Conservation (phyloP, 2,329 filamentous ascomycete species). For the Botrytis tulipae region DNA sequence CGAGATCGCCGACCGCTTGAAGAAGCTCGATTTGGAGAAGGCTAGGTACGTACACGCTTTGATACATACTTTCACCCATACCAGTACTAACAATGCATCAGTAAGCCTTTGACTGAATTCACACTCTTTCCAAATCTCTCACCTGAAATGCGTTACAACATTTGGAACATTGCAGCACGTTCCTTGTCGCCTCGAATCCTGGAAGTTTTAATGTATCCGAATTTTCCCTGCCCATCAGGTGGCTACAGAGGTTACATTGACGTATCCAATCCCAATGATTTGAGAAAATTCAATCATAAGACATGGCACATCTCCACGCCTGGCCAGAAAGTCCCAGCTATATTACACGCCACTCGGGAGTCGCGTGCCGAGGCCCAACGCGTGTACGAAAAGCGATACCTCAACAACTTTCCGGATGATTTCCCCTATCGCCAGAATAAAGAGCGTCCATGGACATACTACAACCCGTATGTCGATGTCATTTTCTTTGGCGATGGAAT, state of each 20-base stretch:
- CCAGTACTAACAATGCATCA: background rate
- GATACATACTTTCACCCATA: no score
- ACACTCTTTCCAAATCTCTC: background rate
- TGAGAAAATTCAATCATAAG: background rate
- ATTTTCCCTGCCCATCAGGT: background rate
- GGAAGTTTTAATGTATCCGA: background rate
- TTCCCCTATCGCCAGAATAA: background rate
- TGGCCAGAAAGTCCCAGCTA: background rate
- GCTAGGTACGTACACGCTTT: background rate
- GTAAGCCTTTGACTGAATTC: background rate
- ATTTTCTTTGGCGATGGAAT: background rate
- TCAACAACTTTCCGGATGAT: background rate
- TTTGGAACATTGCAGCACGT: background rate
- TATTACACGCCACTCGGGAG: background rate
- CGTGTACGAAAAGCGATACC: background rate
- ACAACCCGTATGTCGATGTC: background rate
- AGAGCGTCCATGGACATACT: background rate
- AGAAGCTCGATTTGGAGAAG: background rate
- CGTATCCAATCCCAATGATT: no score
- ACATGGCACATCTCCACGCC: background rate
- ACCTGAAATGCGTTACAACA: background rate
- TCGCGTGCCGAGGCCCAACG: background rate
- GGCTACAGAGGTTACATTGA: no score
- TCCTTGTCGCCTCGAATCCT: background rate
- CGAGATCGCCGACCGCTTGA: background rate